Evolutionary conservation across 176 grass and related monocot species (phyloP).

Genomic region (Oryza glumipatula): DNA sequence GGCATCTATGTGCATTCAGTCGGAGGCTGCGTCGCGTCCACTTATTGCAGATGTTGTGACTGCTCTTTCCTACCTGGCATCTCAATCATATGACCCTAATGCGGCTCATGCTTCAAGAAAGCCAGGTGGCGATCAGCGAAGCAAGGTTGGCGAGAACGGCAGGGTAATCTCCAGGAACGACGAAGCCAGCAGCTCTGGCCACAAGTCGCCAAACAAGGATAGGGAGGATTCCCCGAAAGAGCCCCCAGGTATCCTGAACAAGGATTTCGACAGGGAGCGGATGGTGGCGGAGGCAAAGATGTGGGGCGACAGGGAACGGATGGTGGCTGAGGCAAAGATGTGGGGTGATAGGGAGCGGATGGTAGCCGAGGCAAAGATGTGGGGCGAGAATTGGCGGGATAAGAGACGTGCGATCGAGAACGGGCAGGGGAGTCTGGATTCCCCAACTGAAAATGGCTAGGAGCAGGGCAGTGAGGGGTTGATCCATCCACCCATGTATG

Average conservation of each 20-base stretch:
- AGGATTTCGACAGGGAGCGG: conserved; percentile 67
- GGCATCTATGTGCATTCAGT: conserved; percentile 94
- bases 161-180: conserved; percentile 39
- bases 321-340: conserved; percentile 71
- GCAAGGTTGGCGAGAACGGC: conserved; percentile 42
- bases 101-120: conserved; percentile 42
- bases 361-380: conserved; percentile 83
- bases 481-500: conserved; percentile 11
- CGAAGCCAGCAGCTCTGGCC: conserved; percentile 41
- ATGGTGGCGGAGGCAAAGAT: conserved; percentile 79
- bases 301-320: conserved; percentile 81
- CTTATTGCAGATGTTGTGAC: conserved; percentile 89
- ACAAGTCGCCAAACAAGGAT: conserved; percentile 57
- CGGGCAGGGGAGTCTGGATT: conserved; percentile 49
- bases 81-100: conserved; percentile 61
- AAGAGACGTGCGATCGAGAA: conserved; percentile 62
- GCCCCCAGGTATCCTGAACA: conserved; percentile 53
- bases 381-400: conserved; percentile 93
- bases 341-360: conserved; percentile 68
- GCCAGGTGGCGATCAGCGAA: conserved; percentile 42
- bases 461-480: background rate
- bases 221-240: conserved; percentile 59
- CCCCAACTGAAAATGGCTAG: conserved; percentile 50
- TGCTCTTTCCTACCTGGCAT: conserved; percentile 83
- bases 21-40: conserved; percentile 78